These are phyloP conservation scores for Scutellaria baicalensis DNA, from an alignment of 257 asterid genomes.

Conservation along the genomic window DNA sequence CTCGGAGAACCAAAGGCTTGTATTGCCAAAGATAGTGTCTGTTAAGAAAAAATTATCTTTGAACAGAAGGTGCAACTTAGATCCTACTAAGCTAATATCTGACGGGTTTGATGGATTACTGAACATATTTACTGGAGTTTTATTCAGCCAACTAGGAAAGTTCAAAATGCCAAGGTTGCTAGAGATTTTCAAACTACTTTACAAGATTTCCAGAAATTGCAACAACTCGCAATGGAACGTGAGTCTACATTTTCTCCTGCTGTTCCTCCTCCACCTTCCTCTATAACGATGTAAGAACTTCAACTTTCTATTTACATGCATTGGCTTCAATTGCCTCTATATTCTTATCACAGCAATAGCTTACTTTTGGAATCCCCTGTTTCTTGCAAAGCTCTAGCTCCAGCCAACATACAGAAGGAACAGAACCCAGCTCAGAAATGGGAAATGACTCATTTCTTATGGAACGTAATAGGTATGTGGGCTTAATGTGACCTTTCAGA, in stretches of 20 bases:
- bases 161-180: conserved; percentile 14
- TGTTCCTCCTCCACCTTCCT: conserved; percentile 5
- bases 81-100: not conserved
- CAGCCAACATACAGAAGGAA: not conserved
- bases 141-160: conserved; percentile 8
- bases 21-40: no score
- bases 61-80: no score
- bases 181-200: conserved; percentile 14
- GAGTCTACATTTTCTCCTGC: conserved; percentile 13
- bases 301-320: not conserved
- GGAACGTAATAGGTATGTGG: conserved; percentile 6
- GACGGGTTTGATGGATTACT: not conserved
- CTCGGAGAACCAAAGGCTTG: no score
- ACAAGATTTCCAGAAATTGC: conserved; percentile 16
- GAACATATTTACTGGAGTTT: not conserved
- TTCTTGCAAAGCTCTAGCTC: conserved; percentile 6
- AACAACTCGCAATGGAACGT: conserved; percentile 12
- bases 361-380: not conserved
- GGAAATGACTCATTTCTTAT: not conserved
- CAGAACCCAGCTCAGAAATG: not conserved
- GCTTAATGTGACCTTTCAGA: not conserved
- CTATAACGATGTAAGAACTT: conserved; percentile 6
- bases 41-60: no score
- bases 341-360: not conserved
- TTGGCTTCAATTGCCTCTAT: not conserved